Evolutionary conservation across 208 protist species (phyloP).

Genomic region (Trichomonas gallinae): DNA sequence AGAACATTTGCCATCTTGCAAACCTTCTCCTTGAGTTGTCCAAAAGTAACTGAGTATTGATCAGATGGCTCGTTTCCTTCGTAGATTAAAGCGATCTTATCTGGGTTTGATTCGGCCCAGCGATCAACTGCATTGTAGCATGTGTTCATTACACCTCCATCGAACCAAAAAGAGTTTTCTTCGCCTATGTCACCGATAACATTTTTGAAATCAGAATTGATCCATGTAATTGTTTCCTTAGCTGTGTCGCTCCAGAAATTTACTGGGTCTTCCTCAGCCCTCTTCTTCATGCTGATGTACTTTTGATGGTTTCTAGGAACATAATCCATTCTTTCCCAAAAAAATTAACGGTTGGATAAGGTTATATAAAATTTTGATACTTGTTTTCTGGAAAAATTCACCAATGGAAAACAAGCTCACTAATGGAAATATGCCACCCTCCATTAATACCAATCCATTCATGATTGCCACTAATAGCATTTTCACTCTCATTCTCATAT

Average conservation of each 20-base stretch:
- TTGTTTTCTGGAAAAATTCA: too few species aligned
- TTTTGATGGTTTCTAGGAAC: background rate
- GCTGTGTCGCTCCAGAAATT: background rate
- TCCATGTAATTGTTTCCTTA: background rate
- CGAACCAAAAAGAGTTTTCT: slow-evolving; percentile 13
- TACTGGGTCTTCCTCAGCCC: background rate
- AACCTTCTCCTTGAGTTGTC: background rate
- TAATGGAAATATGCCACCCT: too few species aligned
- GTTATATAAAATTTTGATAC: too few species aligned
- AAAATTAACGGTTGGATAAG: background rate
- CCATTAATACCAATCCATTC: too few species aligned
- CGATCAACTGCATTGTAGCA: slow-evolving; percentile 39
- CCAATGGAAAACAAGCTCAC: too few species aligned
- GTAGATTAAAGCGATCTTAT: slow-evolving; percentile 29
- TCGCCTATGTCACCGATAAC: background rate
- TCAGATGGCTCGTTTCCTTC: slow-evolving; percentile 26
- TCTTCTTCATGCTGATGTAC: background rate
- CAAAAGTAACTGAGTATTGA: background rate
- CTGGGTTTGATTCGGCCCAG: background rate
- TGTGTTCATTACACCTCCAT: slow-evolving; percentile 25
- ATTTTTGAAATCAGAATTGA: background rate
- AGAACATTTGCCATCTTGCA: slow-evolving; percentile 45
- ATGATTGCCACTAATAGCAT: too few species aligned
- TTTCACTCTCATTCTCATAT: too few species aligned
- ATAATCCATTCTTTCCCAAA: background rate